These are phyloP conservation scores for Myriosclerotinia curreyana DNA, from an alignment of 2,329 filamentous ascomycete species.

Conservation along the genomic window DNA sequence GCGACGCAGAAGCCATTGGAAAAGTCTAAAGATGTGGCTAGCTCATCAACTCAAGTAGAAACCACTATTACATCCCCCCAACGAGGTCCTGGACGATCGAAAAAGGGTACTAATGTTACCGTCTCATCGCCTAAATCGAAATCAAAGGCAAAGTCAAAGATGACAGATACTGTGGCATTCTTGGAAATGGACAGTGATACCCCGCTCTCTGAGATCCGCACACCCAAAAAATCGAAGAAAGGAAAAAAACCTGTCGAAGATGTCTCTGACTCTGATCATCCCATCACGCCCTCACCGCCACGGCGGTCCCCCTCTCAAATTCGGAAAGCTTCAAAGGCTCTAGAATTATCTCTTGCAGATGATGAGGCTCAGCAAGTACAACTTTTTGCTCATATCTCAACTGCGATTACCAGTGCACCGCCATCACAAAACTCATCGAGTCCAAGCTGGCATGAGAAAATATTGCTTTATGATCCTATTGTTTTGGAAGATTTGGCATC, in stretches of 20 bases:
- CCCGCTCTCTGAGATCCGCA: slow-evolving; percentile 31
- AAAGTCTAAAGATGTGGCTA: slow-evolving; percentile 8
- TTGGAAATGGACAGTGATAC: slow-evolving; percentile 30
- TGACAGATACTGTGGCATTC: slow-evolving; percentile 28
- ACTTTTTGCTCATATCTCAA: slow-evolving; percentile 53
- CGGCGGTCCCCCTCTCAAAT: slow-evolving; percentile 30
- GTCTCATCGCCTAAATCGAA: slow-evolving; percentile 23
- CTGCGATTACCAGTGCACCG: slow-evolving; percentile 52
- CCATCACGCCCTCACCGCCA: slow-evolving; percentile 32
- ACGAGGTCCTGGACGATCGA: slow-evolving; percentile 44
- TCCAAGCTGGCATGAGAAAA: slow-evolving; percentile 85
- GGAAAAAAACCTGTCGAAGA: slow-evolving; percentile 42
- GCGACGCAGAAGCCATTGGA: background rate
- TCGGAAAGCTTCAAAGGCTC: slow-evolving; percentile 24
- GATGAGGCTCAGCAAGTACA: slow-evolving; percentile 42
- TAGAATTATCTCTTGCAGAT: slow-evolving; percentile 22
- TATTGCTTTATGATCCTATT: slow-evolving; percentile 89
- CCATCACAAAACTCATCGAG: slow-evolving; percentile 48
- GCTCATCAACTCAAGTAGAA: slow-evolving; percentile 26
- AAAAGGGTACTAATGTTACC: slow-evolving; percentile 39
- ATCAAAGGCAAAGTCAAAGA: slow-evolving; percentile 27
- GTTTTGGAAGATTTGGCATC: slow-evolving; percentile 78
- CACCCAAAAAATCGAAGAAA: slow-evolving; percentile 36
- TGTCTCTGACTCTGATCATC: slow-evolving; percentile 50
- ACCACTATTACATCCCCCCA: slow-evolving; percentile 37